Evolutionary conservation across 257 asterid genomes (phyloP), one percentile per base, ranked within the genome.

Genomic region (Solanum dulcamara): DNA sequence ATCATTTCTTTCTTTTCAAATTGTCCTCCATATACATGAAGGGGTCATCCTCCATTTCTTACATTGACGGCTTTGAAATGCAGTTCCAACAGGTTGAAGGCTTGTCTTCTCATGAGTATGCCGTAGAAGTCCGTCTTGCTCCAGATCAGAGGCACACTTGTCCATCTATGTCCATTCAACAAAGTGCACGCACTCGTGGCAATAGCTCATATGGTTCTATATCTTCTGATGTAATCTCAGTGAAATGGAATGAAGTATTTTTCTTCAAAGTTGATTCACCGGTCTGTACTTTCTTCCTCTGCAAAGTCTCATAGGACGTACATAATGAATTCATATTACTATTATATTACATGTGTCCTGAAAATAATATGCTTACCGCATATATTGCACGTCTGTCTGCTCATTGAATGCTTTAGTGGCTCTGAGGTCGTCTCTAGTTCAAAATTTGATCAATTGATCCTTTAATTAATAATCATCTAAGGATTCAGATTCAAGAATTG

Each of bases 161-260:
- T 67, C 91, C 86, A 86, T 85, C 93, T 68, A 77, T 83, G 85
- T 86, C 90, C 59, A 87, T 87, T 74, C 91, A 91, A 88, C 98
- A 95, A 86, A 90, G 90, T 85, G 97, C 94, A 40, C 97, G 98
- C 50, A 97, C 99, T 35, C 85, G 94, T 83, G 99, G 97, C 81
- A 79, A 84, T 86, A 88, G 86, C 64, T 77, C 96, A 71, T 88
- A 85, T 86, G 90, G 81, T 84, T 90, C 93, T 62, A 89, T 82
- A 83, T 87, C 92, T 89, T 87, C 94, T 83, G 93, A 91, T 35
- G 50, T 89, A 77, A 93, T 91, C 89, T 81, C 83, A 48, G 93
- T 97, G 91, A 90, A 91, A 90, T 97, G 98, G 98, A 92, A 95
- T 86, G 99, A 97, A 91, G 93, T 92, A 68, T 95, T 97, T 90